Evolutionary conservation across 345 rosid species (phyloP), one percentile per base, ranked within the genome.

Genomic region (Boechera retrofracta): DNA sequence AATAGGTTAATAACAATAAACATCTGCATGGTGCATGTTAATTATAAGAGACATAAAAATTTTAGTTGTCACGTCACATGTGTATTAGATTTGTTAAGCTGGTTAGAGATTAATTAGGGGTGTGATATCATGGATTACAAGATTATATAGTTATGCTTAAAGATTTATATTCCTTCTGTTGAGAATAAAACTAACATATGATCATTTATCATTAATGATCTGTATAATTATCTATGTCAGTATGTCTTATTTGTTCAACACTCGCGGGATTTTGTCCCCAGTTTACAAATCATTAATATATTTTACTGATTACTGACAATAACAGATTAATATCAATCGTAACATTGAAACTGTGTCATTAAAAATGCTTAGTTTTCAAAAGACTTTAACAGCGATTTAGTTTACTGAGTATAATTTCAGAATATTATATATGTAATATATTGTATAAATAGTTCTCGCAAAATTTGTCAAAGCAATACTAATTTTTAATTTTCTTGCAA

Each of bases 31-130:
- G 32, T 38, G 64, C 32, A 0, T 38, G 8, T 35, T 59, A 31
- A 35, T 65, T 71, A 71, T 57, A 18, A 44, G 33, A 44, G 56
- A 32, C 51, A 62, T 47, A 12, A 32, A 7, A 31, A 7, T 2
- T 56, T 11, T 42, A 71, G 53, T 69, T 41, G 16, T 58, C 57
- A 71, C 21, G 56, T 71, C 66, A 71, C 35, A 71, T 58, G 44
- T 33, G 48, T 41, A 55, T 38, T 38, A 13, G 33, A 63, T 57
- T 70, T 44, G 9, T 65, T 44, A 57, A 54, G 51, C 51, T 53
- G 28, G 15, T 53, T 39, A 54, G 28, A 53, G 62, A 36, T 36
- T 39, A 39, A 0, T 33, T 11, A 12, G 10, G 13, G 63, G 7
- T 33, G 1, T 33, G 60, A 3, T 33, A 57, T 33, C 26, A 32